Base-by-base conservation (phyloP, 495 filamentous ascomycete species). In the Lentithecium fluviatile region DNA sequence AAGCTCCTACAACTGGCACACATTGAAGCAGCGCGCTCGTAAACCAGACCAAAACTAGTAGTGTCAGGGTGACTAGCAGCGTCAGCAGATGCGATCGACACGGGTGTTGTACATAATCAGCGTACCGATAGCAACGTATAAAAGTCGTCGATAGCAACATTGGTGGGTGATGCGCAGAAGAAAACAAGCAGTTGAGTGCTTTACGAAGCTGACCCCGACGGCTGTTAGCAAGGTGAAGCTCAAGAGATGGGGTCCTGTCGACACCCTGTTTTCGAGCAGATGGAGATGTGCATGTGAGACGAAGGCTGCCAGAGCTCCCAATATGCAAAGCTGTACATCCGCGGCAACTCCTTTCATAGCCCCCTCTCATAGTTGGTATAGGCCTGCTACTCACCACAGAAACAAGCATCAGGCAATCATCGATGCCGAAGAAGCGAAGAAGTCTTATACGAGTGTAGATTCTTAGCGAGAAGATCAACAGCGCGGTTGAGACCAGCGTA, bases 401-500 rank as follows among this genome's bases (percentile, higher is more conserved):
- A 10, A 29, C 25, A 6, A 46, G 15, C 54, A 57, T 57, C 1
- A 57, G 20, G n/a, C 36, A 24, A 45, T 58, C 56, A 58, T 50
- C 45, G 6, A 58, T 26, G 25, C 20, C 56, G 21, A 42, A 58
- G 34, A 58, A 51, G 21, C 20, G 45, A 15, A 58, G 56, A 36
- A 50, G 24, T 51, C 34, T 26, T 42, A 20, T 48, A 49, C 45
- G 56, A 10, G 29, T 58, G 46, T 43, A 43, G 24, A 58, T 20
- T 42, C 34, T 36, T 38, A 49, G 56, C 45, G 40, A 48, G 29
- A 51, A 51, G 45, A 29, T 51, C 13, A 58, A 50, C 13, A 38
- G 56, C 10, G 56, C 56, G 45, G 29, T 50, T 20, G 45, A 49
- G 26, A 29, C 45, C 32, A 51, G 45, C 45, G 36, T 50, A 20